Evolutionary conservation across 2,329 filamentous ascomycete genomes (phyloP).

Genomic region (Pseudocercospora musae): DNA sequence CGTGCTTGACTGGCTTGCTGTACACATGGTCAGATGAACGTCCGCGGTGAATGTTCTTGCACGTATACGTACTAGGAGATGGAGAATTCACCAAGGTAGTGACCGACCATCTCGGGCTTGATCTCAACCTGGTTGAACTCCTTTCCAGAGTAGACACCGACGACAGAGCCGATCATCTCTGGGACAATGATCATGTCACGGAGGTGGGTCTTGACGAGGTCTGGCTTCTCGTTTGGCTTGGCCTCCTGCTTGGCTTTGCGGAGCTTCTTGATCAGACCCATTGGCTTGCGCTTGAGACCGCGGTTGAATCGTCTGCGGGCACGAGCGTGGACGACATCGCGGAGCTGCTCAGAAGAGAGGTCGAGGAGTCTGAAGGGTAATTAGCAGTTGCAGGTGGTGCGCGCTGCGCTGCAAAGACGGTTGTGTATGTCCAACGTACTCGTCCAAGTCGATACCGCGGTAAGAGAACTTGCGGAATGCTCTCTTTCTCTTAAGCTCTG

Average conservation of each 20-base stretch:
- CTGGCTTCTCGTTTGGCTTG: constrained; percentile 99
- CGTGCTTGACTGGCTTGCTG: constrained; percentile 99
- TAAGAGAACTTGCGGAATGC: constrained; percentile 99
- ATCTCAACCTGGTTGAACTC: constrained; percentile 99
- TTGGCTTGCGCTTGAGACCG: constrained; percentile 98
- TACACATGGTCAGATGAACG: constrained; percentile 49
- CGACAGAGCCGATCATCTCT: constrained; percentile 98
- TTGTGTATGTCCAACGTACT: constrained; percentile 61
- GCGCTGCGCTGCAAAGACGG: not conserved
- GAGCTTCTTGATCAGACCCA: constrained; percentile 99
- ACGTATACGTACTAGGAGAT: constrained; percentile 87
- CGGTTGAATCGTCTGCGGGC: constrained; percentile 99
- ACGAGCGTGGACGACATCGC: constrained; percentile 98
- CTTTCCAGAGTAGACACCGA: constrained; percentile 99
- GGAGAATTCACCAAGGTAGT: constrained; percentile 99
- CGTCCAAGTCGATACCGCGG: constrained; percentile 98
- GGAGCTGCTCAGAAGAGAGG: constrained; percentile 96
- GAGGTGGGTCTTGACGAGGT: constrained; percentile 98
- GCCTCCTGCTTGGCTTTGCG: constrained; percentile 99
- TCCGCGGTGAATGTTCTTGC: not conserved
- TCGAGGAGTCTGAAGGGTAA: constrained; percentile 76
- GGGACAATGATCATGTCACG: constrained; percentile 99
- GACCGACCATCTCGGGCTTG: constrained; percentile 99
- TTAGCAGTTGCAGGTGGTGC: constrained; percentile 14
- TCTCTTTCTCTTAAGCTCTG: constrained; percentile 99